Conservation (phyloP, 1,139 yeast genomes). For the Candida glucosophila region DNA sequence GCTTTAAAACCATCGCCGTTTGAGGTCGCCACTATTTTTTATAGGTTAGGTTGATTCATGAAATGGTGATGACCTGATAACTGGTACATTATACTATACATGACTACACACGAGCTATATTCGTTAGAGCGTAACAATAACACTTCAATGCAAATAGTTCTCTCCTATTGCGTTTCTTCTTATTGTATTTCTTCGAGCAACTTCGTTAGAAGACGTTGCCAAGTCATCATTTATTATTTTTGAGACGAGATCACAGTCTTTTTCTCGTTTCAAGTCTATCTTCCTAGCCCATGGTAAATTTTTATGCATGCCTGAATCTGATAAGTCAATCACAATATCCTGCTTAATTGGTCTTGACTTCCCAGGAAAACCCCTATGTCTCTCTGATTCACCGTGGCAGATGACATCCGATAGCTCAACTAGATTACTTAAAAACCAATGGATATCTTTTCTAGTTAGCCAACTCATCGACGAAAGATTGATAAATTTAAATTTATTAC, state of each 20-base stretch:
- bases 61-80: slow-evolving; percentile 66
- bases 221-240: slow-evolving; percentile 26
- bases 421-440: slow-evolving; percentile 18
- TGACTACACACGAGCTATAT: no score
- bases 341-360: slow-evolving; percentile 8
- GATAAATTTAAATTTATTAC: slow-evolving; percentile 19
- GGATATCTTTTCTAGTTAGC: slow-evolving; percentile 36
- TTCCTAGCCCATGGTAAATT: slow-evolving; percentile 44
- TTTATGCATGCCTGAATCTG: slow-evolving; percentile 53
- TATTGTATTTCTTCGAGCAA: slow-evolving; percentile 21
- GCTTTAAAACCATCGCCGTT: slow-evolving; percentile 82
- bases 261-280: slow-evolving; percentile 23
- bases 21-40: slow-evolving; percentile 65
- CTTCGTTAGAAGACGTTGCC: slow-evolving; percentile 21
- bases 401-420: no score
- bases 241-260: slow-evolving; percentile 22
- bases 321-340: slow-evolving; percentile 33
- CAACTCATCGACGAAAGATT: slow-evolving; percentile 43
- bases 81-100: slow-evolving; percentile 48
- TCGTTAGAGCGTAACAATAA: no score
- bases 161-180: slow-evolving; percentile 41
- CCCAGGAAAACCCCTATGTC: neutral
- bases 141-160: slow-evolving; percentile 23
- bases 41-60: slow-evolving; percentile 66
- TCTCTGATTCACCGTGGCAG: no score